Conservation (phyloP, 768 basidiomycete genomes). For the Butyriboletus loyo region DNA sequence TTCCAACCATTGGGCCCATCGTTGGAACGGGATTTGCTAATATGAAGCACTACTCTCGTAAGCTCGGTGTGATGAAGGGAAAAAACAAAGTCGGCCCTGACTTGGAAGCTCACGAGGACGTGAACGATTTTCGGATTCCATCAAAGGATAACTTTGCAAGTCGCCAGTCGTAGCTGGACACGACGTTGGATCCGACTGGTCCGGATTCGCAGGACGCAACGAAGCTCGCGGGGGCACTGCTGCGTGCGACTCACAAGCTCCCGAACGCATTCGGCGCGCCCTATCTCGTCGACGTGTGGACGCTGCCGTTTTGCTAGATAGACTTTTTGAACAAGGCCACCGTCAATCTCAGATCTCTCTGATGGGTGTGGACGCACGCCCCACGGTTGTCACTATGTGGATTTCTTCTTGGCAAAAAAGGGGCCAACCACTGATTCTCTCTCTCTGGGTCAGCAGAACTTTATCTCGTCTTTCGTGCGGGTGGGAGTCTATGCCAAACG, state of each 20-base stretch:
- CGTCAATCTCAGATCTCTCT: neutral
- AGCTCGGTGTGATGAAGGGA: neutral
- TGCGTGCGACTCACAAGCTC: no score
- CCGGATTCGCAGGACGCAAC: neutral
- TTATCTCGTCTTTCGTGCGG: neutral
- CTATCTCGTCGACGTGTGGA: neutral
- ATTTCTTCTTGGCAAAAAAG: neutral
- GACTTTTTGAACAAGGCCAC: neutral
- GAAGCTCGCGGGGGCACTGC: neutral
- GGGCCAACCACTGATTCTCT: neutral
- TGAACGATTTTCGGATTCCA: no score
- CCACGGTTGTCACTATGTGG: conserved; percentile 1
- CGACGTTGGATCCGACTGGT: neutral
- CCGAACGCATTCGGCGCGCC: neutral
- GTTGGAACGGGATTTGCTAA: neutral
- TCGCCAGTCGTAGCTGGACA: neutral
- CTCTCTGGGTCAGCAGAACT: neutral
- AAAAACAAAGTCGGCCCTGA: neutral
- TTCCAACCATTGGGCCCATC: neutral
- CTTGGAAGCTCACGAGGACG: neutral
- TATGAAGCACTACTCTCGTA: neutral
- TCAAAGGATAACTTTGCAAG: neutral
- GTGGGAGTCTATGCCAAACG: neutral
- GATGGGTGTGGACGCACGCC: neutral
- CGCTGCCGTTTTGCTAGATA: neutral